Conservation (phyloP, 306 rosid species). For the Oemleria cerasiformis region DNA sequence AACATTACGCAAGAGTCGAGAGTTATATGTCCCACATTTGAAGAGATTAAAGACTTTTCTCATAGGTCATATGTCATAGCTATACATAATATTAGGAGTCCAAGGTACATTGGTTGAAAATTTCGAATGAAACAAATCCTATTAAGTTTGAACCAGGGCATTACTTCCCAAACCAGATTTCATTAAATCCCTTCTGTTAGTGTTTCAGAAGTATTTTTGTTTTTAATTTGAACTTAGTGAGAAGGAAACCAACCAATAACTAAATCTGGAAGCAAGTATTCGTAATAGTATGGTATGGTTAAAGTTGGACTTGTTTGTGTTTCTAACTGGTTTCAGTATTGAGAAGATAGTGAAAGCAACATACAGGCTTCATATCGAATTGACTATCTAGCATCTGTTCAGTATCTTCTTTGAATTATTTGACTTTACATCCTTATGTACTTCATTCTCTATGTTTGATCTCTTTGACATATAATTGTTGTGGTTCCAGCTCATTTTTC, state of each 20-base stretch:
- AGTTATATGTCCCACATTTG: not conserved
- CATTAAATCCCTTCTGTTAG: not conserved
- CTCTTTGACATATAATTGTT: not conserved
- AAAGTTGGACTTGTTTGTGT: not conserved
- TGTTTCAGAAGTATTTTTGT: not conserved
- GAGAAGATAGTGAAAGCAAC: not conserved
- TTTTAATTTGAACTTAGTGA: constrained; percentile 1
- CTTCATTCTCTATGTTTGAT: not conserved
- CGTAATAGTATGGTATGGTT: not conserved
- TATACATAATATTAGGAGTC: not conserved
- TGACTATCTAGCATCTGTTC: not conserved
- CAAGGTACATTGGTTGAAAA: not conserved
- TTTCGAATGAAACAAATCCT: not conserved
- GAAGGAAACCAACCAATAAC: not conserved
- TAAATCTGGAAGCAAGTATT: not conserved
- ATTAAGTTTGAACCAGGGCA: not conserved
- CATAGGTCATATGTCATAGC: not conserved
- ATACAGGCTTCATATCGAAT: not conserved
- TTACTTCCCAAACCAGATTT: not conserved
- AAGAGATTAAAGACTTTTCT: not conserved
- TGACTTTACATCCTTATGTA: not conserved
- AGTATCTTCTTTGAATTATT: not conserved
- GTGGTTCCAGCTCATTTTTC: constrained; percentile 5
- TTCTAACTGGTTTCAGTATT: not conserved
- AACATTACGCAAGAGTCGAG: not conserved